phyloP scores from a whole-genome alignment of 805 yeast genomes.

The Candida manassasensis region DNA sequence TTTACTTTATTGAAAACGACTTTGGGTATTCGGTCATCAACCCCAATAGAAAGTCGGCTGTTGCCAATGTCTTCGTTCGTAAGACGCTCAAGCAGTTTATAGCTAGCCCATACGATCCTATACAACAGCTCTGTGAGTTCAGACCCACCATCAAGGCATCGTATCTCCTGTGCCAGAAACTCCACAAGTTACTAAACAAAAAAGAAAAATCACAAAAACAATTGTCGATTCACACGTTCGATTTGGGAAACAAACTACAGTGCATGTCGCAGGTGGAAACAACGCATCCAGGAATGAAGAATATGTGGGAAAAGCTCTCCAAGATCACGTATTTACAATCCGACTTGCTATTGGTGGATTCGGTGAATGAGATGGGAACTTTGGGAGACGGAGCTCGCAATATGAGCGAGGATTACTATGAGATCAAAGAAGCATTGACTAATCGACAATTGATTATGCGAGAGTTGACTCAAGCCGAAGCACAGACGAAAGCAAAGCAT shows the following conservation, averaged over 20 bases:
- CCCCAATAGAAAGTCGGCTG: conserved; percentile 48
- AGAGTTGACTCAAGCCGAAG: conserved; percentile 76
- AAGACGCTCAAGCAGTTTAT: conserved; percentile 90
- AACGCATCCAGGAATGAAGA: conserved; percentile 64
- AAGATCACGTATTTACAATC: conserved; percentile 66
- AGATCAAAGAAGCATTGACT: conserved; percentile 87
- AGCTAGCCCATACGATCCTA: conserved; percentile 87
- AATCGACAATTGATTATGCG: conserved; percentile 91
- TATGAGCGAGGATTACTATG: conserved; percentile 70
- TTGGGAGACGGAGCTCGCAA: conserved; percentile 70
- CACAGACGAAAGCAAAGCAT: conserved; percentile 64
- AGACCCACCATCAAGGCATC: conserved; percentile 81
- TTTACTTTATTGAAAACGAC: conserved; percentile 76
- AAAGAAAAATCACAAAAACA: conserved; percentile 56
- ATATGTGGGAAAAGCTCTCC: conserved; percentile 73
- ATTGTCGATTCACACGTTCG: conserved; percentile 41
- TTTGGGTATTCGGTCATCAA: conserved; percentile 60
- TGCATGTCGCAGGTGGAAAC: conserved; percentile 40
- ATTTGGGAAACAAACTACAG: conserved; percentile 40
- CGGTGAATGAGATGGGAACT: conserved; percentile 66
- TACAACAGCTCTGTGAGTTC: conserved; percentile 72
- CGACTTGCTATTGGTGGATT: conserved; percentile 69
- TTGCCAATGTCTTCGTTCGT: conserved; percentile 82
- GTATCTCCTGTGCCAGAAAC: conserved; percentile 54
- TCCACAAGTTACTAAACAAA: conserved; percentile 49